Base-by-base conservation (phyloP, 805 yeast genomes). In the Yamadazyma nakazawae region DNA sequence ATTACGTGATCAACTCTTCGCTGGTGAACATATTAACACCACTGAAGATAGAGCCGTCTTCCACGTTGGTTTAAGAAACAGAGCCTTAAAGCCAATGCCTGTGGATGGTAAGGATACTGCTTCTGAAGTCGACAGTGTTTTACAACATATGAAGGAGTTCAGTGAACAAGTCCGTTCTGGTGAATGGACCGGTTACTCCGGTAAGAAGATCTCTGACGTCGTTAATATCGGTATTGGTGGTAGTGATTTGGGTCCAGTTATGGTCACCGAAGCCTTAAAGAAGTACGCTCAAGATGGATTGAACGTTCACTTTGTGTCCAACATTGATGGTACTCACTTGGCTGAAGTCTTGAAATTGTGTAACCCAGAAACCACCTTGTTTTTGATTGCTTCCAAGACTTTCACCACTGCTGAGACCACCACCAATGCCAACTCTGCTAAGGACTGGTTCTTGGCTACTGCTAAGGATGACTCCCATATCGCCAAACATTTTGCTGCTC, bases 181-280 rank as follows among this genome's bases (percentile, higher is more conserved):
- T 61, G 79, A 74, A 55, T 92, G 98, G 97, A 90, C 81, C 61
- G 99, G 99, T 67, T 92, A 87, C 80, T 84, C 97, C 57, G 98
- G 98, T 58, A 89, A 90, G 80, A 72, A 76, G 59, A 92, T 94
- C 72, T 87, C 94, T 59, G 96, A 89, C 62, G 83, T 94, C 47
- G 98, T 94, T 62, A 94, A 94, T 80, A 88, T 94, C 61, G 99
- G 99, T 71, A 94, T 94, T 65, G 99, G 99, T 66, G 99, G 99
- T 59, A 90, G 97, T 25, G 99, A 94, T 71, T 80, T 94, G 60
- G 99, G 99, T 61, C 99, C 99, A 39, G 98, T 94, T 45, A 94
- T 94, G 99, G 98, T 94, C 60, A 89, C 97, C 52, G 98, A 94
- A 76, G 97, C 99, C 36, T 80, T 94, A 66, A 94, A 92, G 78